These are phyloP conservation scores for Davidsoniella virescens DNA, from an alignment of 2,329 filamentous ascomycete species.

Conservation along the genomic window DNA sequence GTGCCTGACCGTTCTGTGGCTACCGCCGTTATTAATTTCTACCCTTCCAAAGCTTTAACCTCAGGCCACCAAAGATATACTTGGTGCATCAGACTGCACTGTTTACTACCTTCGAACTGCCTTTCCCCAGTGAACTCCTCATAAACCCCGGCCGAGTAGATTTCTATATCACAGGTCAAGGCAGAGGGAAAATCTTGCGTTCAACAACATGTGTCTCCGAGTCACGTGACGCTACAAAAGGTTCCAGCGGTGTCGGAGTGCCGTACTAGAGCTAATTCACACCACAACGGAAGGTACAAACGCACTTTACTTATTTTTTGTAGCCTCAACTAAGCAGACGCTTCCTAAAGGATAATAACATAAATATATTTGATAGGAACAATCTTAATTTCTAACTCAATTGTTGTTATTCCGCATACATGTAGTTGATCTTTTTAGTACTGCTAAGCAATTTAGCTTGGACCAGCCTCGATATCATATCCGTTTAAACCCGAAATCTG, in stretches of 20 bases:
- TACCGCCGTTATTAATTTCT: too few relatives aligned
- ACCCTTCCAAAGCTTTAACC: too few relatives aligned
- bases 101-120: not conserved
- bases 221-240: conserved; percentile 6
- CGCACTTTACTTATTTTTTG: not conserved
- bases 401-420: too few relatives aligned
- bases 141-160: not conserved
- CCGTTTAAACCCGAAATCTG: conserved; percentile 4
- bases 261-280: not conserved
- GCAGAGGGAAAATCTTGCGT: too few relatives aligned
- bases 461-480: too few relatives aligned
- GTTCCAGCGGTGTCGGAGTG: conserved; percentile 11
- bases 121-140: not conserved
- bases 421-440: too few relatives aligned
- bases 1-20: not conserved
- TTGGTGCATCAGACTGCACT: not conserved
- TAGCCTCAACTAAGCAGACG: not conserved
- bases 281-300: conserved; percentile 6
- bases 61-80: not conserved
- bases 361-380: not conserved
- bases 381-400: not conserved
- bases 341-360: not conserved
- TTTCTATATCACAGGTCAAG: too few relatives aligned
- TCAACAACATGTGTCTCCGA: too few relatives aligned
- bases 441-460: too few relatives aligned